Base-by-base conservation (phyloP, 257 asterid species). In the Apocynum venetum region DNA sequence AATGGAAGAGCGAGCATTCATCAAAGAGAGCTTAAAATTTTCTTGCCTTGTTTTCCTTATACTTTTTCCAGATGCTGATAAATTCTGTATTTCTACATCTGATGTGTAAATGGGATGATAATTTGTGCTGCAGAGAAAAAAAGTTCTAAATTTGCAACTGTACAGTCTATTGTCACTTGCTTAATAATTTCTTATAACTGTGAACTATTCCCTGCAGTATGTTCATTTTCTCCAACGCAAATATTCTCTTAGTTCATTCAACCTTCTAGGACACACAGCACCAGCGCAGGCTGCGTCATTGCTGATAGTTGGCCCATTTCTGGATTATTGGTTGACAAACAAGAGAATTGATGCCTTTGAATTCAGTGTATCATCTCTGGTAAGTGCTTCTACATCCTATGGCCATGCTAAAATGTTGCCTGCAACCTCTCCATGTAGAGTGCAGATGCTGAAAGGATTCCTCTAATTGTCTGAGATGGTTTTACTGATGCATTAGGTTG, bases 191-290 rank as follows among this genome's bases (percentile, higher is more conserved):
- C 68, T 72, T 52, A 55, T 77, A 72, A 60, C 67, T 68, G 36
- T 72, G 56, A 67, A 31, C 79, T 67, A 84, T 75, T 75, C 44
- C 81, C 71, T 89, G 92, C 97, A 96, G 99, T 96, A 91, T 86
- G 99, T 96, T 80, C 98, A 93, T 84, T 93, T 74, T 81, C 99
- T 95, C 78, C 99, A 93, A 77, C 87, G 99, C 69, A 95, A 95
- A 89, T 96, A 93, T 73, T 91, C 99, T 63, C 96, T 96, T 77
- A 87, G 93, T 76, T 96, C 99, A 76, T 96, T 96, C 90, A 96
- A 90, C 88, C 93, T 96, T 75, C 93, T 96, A 81, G 99, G 99
- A 65, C 99, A 96, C 85, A 93, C 98, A 46, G 98, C 99, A 78
- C 99, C 99, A 25, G 96, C 85, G 67, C 99, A 93, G 87, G 99